A percentile compares a stretch with the other conserved stretches of the same genome.
These are phyloP conservation scores for Paramecium biaurelia DNA, from an alignment of 73 alveolate species.

Conservation along the genomic window DNA sequence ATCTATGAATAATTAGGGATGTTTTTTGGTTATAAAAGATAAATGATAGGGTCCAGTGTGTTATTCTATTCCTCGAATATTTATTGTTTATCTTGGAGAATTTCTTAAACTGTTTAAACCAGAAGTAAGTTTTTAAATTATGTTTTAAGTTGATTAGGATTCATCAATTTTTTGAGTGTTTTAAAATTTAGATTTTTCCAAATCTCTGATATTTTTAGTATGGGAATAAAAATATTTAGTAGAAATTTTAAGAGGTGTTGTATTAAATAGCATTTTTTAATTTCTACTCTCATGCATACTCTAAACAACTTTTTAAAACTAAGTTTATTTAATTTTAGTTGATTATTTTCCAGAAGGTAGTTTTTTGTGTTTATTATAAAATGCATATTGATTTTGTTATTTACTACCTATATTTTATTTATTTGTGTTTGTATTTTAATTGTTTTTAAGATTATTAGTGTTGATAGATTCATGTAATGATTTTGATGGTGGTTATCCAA, in stretches of 20 bases:
- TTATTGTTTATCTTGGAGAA: not conserved
- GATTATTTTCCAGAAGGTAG: not conserved
- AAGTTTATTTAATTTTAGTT: not conserved
- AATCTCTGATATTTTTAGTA: not conserved
- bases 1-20: not conserved
- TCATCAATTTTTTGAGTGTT: not conserved
- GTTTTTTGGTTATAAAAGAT: not conserved
- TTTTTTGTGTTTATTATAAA: not conserved
- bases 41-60: conserved; percentile 5
- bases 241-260: not conserved
- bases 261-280: not conserved
- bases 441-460: not conserved
- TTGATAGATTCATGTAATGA: not conserved
- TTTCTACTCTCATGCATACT: not conserved
- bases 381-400: not conserved
- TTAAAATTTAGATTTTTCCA: not conserved
- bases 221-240: not conserved
- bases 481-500: not conserved
- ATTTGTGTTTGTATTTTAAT: not conserved
- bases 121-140: not conserved
- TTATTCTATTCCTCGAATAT: not conserved
- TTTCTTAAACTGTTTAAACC: not conserved
- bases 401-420: not conserved
- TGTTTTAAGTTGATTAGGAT: not conserved
- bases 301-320: not conserved